Percentiles rank a stretch among this genome's conserved stretches.
Conservation (phyloP, 1,139 yeast genomes). For the Saccharomyces hybrid region DNA sequence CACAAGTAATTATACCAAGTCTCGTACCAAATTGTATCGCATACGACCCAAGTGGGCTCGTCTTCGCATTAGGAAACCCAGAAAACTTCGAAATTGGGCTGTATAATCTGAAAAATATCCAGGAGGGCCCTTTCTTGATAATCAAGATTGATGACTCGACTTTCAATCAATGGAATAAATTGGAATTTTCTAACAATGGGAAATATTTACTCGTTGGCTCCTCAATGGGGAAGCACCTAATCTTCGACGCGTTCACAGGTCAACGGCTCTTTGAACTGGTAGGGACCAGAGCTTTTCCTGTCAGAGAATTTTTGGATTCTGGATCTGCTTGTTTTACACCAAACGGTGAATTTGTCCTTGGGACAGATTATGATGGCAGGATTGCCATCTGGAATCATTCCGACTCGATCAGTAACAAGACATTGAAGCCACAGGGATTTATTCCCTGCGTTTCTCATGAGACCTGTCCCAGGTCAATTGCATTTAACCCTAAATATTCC, state of each 20-base stretch:
- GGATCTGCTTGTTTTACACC: slow-evolving; percentile 71
- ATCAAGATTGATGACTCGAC: slow-evolving; percentile 34
- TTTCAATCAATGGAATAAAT: slow-evolving; percentile 47
- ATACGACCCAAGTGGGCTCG: slow-evolving; percentile 76
- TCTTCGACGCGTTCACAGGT: slow-evolving; percentile 71
- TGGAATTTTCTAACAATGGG: slow-evolving; percentile 83
- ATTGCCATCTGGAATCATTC: slow-evolving; percentile 59
- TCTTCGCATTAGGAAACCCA: slow-evolving; percentile 64
- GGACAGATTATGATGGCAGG: slow-evolving; percentile 47
- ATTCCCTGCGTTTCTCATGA: slow-evolving; percentile 27
- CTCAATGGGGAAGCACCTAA: slow-evolving; percentile 42
- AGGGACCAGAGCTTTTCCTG: slow-evolving; percentile 39
- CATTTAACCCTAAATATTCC: slow-evolving; percentile 72
- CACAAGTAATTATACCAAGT: slow-evolving; percentile 55
- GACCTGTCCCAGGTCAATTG: slow-evolving; percentile 50
- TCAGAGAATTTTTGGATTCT: slow-evolving; percentile 43
- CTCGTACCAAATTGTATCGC: slow-evolving; percentile 54
- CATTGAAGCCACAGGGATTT: slow-evolving; percentile 27
- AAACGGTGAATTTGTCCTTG: slow-evolving; percentile 70
- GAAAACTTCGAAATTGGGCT: slow-evolving; percentile 44
- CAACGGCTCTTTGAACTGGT: slow-evolving; percentile 43
- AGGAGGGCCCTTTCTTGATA: slow-evolving; percentile 46
- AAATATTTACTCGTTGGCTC: slow-evolving; percentile 64
- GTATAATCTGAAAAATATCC: slow-evolving; percentile 53
- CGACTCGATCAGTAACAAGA: slow-evolving; percentile 28